Conservation (phyloP, 441 rosid genomes). For the Populus hybrid region DNA sequence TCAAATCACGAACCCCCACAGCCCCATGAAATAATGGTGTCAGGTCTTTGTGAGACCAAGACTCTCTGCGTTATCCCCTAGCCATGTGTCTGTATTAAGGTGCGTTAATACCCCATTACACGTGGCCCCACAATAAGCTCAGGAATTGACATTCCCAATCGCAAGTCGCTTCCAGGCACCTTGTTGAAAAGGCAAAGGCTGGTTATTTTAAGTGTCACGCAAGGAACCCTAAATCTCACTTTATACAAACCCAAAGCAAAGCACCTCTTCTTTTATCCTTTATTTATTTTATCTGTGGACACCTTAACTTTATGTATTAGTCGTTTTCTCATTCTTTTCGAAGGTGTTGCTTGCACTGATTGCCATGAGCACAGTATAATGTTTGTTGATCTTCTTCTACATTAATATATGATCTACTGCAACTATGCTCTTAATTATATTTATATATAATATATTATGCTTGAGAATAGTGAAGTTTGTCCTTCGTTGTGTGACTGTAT, state of each 20-base stretch:
- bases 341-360: conserved; percentile 25
- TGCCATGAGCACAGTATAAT: conserved; percentile 20
- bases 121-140: conserved; percentile 20
- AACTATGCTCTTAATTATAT: not conserved
- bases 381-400: conserved; percentile 8
- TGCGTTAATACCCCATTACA: conserved; percentile 28
- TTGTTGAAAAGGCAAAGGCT: conserved; percentile 6
- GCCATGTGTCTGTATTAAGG: conserved; percentile 35
- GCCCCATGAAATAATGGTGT: conserved; percentile 42
- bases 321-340: conserved; percentile 3
- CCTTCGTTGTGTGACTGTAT: not conserved
- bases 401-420: conserved; percentile 4
- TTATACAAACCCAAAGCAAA: not conserved
- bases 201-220: not conserved
- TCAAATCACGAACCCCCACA: conserved; percentile 29
- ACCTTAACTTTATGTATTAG: not conserved
- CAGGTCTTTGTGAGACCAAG: conserved; percentile 45
- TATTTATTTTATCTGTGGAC: not conserved
- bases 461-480: conserved; percentile 7
- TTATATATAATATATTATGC: not conserved
- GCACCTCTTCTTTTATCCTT: not conserved
- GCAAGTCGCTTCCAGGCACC: conserved; percentile 29
- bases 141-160: conserved; percentile 29
- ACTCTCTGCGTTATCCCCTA: conserved; percentile 24
- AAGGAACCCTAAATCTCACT: conserved; percentile 4